Conservation (phyloP, 805 yeast species). For the Wickerhamiella allomyrinae region DNA sequence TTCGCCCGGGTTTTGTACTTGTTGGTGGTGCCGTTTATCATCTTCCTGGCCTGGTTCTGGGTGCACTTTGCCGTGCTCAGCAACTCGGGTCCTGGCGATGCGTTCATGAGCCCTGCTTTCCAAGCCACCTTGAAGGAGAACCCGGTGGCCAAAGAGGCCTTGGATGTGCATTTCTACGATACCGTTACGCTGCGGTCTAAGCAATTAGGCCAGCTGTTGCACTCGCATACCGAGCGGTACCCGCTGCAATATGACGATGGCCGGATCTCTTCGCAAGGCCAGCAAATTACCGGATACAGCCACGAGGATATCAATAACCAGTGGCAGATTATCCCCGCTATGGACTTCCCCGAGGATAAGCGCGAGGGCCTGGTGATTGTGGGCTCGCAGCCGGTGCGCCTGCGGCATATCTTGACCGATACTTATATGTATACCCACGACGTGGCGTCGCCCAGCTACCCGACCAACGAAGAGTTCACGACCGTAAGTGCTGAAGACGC, state of each 20-base stretch:
- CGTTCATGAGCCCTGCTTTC: constrained; percentile 75
- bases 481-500: constrained; percentile 62
- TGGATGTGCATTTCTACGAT: constrained; percentile 51
- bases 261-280: constrained; percentile 85
- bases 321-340: constrained; percentile 34
- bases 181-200: constrained; percentile 51
- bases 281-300: constrained; percentile 86
- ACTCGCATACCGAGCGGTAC: constrained; percentile 72
- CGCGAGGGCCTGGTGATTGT: constrained; percentile 26
- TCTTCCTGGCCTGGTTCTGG: constrained; percentile 63
- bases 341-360: constrained; percentile 12
- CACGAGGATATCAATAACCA: constrained; percentile 79
- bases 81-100: constrained; percentile 85
- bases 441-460: constrained; percentile 59
- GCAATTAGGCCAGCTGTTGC: constrained; percentile 61
- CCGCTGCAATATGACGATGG: constrained; percentile 95
- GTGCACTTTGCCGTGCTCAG: constrained; percentile 64
- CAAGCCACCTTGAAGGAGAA: constrained; percentile 73
- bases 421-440: constrained; percentile 74
- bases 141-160: constrained; percentile 49
- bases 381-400: constrained; percentile 53
- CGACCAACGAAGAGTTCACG: constrained; percentile 63
- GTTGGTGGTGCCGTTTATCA: constrained; percentile 54
- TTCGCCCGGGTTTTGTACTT: constrained; percentile 45
- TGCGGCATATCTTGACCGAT: constrained; percentile 56